phyloP scores from a whole-genome alignment of 2,329 filamentous ascomycete species.

The Grosmannia clavigera region DNA sequence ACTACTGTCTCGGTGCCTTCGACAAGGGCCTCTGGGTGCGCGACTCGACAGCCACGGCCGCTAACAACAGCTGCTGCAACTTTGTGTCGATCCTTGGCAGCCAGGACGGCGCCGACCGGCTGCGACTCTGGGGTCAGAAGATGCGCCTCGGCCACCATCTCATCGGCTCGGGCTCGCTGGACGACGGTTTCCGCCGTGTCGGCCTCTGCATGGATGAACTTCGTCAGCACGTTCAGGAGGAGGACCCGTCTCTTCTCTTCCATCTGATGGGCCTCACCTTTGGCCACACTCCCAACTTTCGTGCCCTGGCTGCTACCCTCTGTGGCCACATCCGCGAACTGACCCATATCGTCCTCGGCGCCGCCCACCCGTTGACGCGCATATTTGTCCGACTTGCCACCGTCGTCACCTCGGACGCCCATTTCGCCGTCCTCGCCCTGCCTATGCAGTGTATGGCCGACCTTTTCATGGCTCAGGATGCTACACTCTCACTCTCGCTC shows the following conservation, averaged over 20 bases:
- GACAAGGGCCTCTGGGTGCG: slow-evolving; percentile 13
- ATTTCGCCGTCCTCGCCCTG: slow-evolving; percentile 4
- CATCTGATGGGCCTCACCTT: slow-evolving; percentile 11
- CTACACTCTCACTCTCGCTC: background rate
- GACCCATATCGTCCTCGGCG: slow-evolving; percentile 8
- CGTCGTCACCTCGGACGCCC: slow-evolving; percentile 4
- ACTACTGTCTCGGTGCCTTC: slow-evolving; percentile 14
- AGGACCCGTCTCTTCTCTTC: slow-evolving; percentile 15
- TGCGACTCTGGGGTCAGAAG: slow-evolving; percentile 13
- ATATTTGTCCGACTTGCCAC: slow-evolving; percentile 2
- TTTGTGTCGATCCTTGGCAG: slow-evolving; percentile 4
- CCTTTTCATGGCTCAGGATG: slow-evolving; percentile 3
- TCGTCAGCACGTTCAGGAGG: slow-evolving; percentile 12
- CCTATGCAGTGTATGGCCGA: slow-evolving; percentile 5
- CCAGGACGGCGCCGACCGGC: slow-evolving; percentile 6
- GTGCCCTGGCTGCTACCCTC: slow-evolving; percentile 2
- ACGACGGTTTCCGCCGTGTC: slow-evolving; percentile 12
- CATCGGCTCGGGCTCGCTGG: slow-evolving; percentile 9
- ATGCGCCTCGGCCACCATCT: slow-evolving; percentile 12
- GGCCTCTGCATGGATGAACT: slow-evolving; percentile 15
- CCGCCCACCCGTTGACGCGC: slow-evolving; percentile 7
- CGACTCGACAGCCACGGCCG: slow-evolving; percentile 3
- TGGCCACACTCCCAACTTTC: slow-evolving; percentile 4
- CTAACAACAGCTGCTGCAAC: slow-evolving; percentile 1
- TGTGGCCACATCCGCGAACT: slow-evolving; percentile 7